phyloP scores from a whole-genome alignment of 129 eudicot species.

The Cynara cardunculus region DNA sequence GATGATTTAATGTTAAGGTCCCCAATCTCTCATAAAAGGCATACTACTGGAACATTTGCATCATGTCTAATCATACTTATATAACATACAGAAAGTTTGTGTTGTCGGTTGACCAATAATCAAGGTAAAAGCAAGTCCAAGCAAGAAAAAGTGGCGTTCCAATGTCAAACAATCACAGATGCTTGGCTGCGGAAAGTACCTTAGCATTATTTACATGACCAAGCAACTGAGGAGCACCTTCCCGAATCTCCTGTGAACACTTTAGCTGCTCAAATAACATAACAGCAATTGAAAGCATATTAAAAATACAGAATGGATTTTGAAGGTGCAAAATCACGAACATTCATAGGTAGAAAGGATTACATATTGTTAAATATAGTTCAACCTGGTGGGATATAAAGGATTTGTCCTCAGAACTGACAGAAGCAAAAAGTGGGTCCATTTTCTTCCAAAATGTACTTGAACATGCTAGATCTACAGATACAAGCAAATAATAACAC shows the following conservation, averaged over 20 bases:
- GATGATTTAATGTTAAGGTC: too few species aligned
- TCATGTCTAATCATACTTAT: too few species aligned
- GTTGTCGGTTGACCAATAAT: too few species aligned
- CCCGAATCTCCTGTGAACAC: conserved; percentile 32
- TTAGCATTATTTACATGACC: conserved; percentile 17
- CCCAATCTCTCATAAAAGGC: too few species aligned
- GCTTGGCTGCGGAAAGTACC: conserved; percentile 11
- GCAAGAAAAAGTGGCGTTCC: too few species aligned
- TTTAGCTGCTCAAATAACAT: conserved; percentile 46
- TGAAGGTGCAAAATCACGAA: neutral
- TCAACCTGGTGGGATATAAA: conserved; percentile 62
- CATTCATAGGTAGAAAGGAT: neutral
- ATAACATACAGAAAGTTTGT: too few species aligned
- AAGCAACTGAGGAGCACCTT: conserved; percentile 17
- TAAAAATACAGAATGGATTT: neutral
- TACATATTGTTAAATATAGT: neutral
- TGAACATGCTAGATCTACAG: conserved; percentile 62
- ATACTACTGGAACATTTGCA: too few species aligned
- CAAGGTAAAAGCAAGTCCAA: too few species aligned
- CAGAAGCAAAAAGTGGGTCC: conserved; percentile 52
- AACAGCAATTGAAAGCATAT: neutral
- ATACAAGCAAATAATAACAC: conserved; percentile 21
- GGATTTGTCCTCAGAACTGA: conserved; percentile 46
- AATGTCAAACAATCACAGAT: neutral
- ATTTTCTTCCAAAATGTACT: conserved; percentile 70